Base-by-base conservation (phyloP, 2,329 filamentous ascomycete genomes). In the Arthrobotrys pseudoclavata region DNA sequence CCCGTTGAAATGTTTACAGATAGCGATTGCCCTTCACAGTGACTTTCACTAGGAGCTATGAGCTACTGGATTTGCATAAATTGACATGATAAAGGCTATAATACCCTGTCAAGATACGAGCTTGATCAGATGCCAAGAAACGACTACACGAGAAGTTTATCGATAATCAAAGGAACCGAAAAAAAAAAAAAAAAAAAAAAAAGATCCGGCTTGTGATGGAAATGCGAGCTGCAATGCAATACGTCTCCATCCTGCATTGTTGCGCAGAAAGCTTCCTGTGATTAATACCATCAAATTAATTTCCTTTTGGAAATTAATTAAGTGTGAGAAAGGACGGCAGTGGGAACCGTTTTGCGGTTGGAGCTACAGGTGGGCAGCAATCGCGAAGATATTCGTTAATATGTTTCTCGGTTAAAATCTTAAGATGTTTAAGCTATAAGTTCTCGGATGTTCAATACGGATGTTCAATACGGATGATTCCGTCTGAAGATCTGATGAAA, bases 241-340 rank as follows among this genome's bases (percentile, higher is more conserved):
- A 42, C 55, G 55, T 34, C 34, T 60, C 34, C 47, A 47, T 57
- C 52, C 52, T 57, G 52, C 52, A 37, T 57, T 31, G 55, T 60
- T 18, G 20, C 34, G 42, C 55, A 60, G 2, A 60, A 18, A n/a
- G 15, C 50, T 18, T 57, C 29, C 29, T 57, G 26, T 52, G 26
- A 34, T 18, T 3, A 47, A 20, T 47, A 22, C 1, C 42, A 10
- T 9, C 10, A 22, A 47, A 47, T 47, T 22, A 47, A 47, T 22
- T 22, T 2, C 6, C n/a, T 10, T 34, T 34, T 34, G 12, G 31
- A 9, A 34, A 34, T 34, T 34, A 34, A 34, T 34, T 34, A 34
- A 37, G 10, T 2, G 18, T 2, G 1, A 47, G 18, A 47, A 47
- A 20, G 6, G 15, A 47, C 42, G 42, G 42, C 37, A 4, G 15